Evolutionary conservation across 176 grass and related monocot species (phyloP), one percentile per base, ranked within the genome.

Genomic region (Avena eriantha): DNA sequence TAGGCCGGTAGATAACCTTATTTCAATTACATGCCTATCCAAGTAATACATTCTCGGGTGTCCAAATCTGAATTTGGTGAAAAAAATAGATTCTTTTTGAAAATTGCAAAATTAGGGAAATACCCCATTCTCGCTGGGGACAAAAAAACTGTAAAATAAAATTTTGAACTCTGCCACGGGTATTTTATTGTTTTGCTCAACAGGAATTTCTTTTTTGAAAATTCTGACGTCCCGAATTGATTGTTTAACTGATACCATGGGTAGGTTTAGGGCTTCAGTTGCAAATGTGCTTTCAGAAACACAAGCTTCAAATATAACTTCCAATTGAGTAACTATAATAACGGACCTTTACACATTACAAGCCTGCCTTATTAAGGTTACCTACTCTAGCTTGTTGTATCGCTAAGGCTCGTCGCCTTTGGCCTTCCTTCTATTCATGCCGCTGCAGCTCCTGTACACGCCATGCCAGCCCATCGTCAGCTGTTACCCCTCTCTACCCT

Each of bases 271-370:
- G 8, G 51, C 51, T 71, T 72, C 1, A 13, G 48, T 1, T 61
- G 29, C 15, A 33, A 70, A 72, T 63, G 23, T 22, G 69, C 23
- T 19, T 56, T 31, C 14, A 8, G 39, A 76, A 76, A 58, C 22
- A 45, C 17, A n/a, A 80, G 18, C 16, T 80, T 80, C n/a, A 1
- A 56, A 80, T 45, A 61, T 63, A 29, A 33, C 59, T 66, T 49
- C 36, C 58, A 80, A 65, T 29, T 46, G 41, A 80, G 33, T 48
- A 80, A 49, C 16, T 19, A 29, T 80, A 50, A 81, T 39, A 10
- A 69, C 34, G 17, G 31, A 8, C 33, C 33, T 19, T 39, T 39
- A 36, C 16, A 8, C 33, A 69, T 69, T 69, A 69, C 33, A 69
- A 69, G 16, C 66, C 29, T 36, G 33, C 29, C 26, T 68, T 35